Percentiles rank a stretch among this genome's conserved stretches.
phyloP scores from a whole-genome alignment of 192 early-diverging fungal genomes.

The Anaeromyces robustus region DNA sequence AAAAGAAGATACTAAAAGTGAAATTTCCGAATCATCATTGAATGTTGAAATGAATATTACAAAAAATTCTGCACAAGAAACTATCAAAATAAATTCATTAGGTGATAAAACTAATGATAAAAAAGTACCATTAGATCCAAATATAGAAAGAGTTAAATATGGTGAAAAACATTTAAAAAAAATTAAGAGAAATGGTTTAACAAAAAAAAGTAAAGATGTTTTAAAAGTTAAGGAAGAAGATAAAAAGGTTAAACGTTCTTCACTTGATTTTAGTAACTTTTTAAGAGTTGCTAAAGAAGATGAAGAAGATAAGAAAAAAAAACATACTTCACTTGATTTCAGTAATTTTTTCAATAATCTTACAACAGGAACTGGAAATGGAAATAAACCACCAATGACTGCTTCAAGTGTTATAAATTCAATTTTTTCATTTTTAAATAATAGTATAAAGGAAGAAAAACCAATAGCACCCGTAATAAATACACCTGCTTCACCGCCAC shows the following conservation, averaged over 20 bases:
- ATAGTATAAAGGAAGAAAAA: not conserved
- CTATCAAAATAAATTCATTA: not conserved
- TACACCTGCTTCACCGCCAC: not conserved
- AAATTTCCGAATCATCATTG: too few species aligned
- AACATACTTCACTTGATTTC: too few species aligned
- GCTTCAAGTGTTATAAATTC: not conserved
- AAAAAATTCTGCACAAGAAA: not conserved
- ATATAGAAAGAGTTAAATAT: not conserved
- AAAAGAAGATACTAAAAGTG: not conserved
- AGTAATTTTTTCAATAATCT: not conserved
- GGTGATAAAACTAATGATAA: not conserved
- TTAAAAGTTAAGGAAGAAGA: not conserved
- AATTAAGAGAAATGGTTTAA: too few species aligned
- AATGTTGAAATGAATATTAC: not conserved
- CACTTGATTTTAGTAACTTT: not conserved
- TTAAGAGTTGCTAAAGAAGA: not conserved
- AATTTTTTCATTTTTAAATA: not conserved
- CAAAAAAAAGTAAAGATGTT: not conserved
- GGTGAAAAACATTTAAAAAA: not conserved
- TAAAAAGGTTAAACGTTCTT: not conserved
- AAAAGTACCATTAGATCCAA: not conserved
- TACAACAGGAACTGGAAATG: not conserved
- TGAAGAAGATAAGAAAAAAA: too few species aligned
- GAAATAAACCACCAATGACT: not conserved
- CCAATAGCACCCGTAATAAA: not conserved